These are phyloP conservation scores for Russula sp. DNA, from an alignment of 768 basidiomycete species.

Conservation along the genomic window DNA sequence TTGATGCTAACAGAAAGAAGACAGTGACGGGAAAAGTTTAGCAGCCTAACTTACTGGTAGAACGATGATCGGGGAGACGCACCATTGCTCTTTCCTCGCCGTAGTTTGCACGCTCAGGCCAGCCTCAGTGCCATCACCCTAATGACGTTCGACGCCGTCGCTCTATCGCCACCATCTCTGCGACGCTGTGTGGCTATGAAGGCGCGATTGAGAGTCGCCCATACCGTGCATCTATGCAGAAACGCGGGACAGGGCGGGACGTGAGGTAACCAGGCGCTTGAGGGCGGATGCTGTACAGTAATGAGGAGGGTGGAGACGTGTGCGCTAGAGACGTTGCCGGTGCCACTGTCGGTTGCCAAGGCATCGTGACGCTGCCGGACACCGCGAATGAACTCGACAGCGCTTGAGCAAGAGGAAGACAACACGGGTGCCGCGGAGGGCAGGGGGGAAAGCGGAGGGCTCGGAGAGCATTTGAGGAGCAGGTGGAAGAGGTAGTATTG, in stretches of 20 bases:
- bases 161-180: slow-evolving; percentile 83
- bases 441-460: slow-evolving; percentile 78
- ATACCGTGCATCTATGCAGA: slow-evolving; percentile 78
- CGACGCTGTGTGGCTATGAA: slow-evolving; percentile 60
- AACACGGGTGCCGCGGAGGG: slow-evolving; percentile 87
- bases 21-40: not conserved
- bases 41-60: not conserved
- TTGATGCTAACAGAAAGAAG: slow-evolving; percentile 66
- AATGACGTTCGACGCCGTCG: slow-evolving; percentile 78
- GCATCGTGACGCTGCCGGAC: slow-evolving; percentile 28
- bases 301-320: slow-evolving; percentile 77
- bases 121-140: slow-evolving; percentile 75
- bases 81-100: slow-evolving; percentile 92
- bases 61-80: slow-evolving; percentile 30
- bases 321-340: slow-evolving; percentile 56
- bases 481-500: slow-evolving; percentile 88
- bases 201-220: slow-evolving; percentile 44
- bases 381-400: slow-evolving; percentile 27
- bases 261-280: slow-evolving; percentile 88
- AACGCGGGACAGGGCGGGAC: slow-evolving; percentile 79
- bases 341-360: slow-evolving; percentile 46
- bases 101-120: slow-evolving; percentile 73
- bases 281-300: no score
- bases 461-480: slow-evolving; percentile 82
- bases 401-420: slow-evolving; percentile 88